These are phyloP conservation scores for Eucalyptus fibrosa DNA, from an alignment of 345 rosid species.

Conservation along the genomic window DNA sequence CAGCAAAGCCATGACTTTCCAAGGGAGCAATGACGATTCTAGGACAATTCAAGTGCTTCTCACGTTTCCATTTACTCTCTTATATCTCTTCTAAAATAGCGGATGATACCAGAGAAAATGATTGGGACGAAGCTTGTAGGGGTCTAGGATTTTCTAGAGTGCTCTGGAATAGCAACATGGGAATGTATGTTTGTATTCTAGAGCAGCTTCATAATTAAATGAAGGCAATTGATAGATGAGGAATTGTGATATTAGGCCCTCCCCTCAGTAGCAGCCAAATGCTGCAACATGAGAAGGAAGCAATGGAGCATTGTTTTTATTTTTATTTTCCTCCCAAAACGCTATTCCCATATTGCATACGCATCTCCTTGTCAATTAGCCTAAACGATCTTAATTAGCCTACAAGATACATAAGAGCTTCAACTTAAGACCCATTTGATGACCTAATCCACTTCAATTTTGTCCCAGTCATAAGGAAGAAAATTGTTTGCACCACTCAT, in stretches of 20 bases:
- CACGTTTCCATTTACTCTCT: not conserved
- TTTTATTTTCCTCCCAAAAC: not conserved
- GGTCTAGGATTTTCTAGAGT: not conserved
- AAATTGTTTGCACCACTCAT: fast-evolving
- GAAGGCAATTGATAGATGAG: not conserved
- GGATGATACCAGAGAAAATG: not conserved
- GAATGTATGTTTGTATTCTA: not conserved
- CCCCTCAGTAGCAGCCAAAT: not conserved
- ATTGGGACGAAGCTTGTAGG: not conserved
- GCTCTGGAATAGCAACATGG: not conserved
- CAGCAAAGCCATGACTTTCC: not conserved
- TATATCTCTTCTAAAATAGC: fast-evolving
- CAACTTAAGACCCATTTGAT: not conserved
- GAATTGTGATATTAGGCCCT: not conserved
- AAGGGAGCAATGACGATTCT: not conserved
- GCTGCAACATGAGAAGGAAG: not conserved
- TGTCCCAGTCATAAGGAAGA: too few relatives aligned
- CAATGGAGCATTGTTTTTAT: not conserved
- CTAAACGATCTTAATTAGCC: too few relatives aligned
- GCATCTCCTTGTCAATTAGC: not conserved
- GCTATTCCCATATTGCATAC: not conserved
- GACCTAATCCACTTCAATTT: not conserved
- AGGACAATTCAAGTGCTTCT: not conserved
- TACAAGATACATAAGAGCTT: not conserved
- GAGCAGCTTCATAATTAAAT: not conserved